Percentiles rank a stretch among this genome's conserved stretches.
Evolutionary conservation across 73 alveolate genomes (phyloP).

Genomic region (Durusdinium trenchii): DNA sequence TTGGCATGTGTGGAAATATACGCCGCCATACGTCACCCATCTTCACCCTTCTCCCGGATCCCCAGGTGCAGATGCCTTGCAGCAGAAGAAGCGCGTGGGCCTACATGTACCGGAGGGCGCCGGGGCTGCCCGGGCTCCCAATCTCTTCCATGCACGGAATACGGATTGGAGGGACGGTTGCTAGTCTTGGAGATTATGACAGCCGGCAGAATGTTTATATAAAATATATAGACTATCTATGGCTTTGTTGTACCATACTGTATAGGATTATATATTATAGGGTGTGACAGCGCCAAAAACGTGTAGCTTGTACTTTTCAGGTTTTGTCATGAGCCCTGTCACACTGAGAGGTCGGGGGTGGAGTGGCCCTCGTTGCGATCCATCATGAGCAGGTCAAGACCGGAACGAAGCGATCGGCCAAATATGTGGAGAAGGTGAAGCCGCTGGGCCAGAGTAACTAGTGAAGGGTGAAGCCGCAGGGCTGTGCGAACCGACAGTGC

Average conservation of each 20-base stretch:
- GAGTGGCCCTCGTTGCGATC: neutral
- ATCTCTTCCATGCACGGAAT: neutral
- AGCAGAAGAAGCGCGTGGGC: conserved; percentile 93
- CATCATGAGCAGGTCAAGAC: conserved; percentile 25
- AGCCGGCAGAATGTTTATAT: neutral
- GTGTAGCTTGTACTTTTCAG: neutral
- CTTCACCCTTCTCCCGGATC: no score
- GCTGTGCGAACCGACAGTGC: no score
- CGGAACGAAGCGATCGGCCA: conserved; percentile 85
- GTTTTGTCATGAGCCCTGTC: neutral
- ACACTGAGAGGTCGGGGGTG: neutral
- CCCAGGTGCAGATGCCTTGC: conserved; percentile 57
- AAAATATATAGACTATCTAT: neutral
- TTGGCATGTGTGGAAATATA: no score
- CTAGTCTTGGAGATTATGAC: neutral
- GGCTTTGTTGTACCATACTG: no score
- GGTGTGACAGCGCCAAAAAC: neutral
- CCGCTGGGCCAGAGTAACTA: neutral
- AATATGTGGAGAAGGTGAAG: conserved; percentile 91
- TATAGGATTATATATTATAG: no score
- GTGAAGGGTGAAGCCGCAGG: neutral
- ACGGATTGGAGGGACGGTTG: neutral
- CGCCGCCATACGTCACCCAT: no score
- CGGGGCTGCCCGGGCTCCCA: neutral
- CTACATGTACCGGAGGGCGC: conserved; percentile 84